A percentile compares a stretch with the other conserved stretches of the same genome.
These are phyloP conservation scores for Lecanicillium sp. DNA, from an alignment of 2,329 filamentous ascomycete species.

Conservation along the genomic window DNA sequence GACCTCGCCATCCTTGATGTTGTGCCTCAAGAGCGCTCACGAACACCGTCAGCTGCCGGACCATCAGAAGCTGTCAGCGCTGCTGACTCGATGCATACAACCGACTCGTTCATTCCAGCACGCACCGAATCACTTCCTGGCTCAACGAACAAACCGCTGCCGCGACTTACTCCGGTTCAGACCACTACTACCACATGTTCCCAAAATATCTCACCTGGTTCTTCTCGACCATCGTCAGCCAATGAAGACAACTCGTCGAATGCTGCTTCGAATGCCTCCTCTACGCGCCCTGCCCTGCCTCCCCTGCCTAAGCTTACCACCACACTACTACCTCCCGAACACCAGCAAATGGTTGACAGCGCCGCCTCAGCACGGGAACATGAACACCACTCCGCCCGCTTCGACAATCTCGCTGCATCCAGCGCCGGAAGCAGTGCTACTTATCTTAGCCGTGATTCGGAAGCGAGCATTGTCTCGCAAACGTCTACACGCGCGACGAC, in stretches of 20 bases:
- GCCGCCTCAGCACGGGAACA: conserved; percentile 32
- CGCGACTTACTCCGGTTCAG: conserved; percentile 53
- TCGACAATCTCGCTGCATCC: conserved; percentile 65
- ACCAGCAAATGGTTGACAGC: conserved; percentile 40
- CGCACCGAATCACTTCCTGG: conserved; percentile 30
- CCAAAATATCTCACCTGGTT: conserved; percentile 23
- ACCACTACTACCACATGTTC: conserved; percentile 22
- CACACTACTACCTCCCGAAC: conserved; percentile 36
- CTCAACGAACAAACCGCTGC: conserved; percentile 60
- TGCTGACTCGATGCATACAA: conserved; percentile 29
- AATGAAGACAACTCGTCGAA: conserved; percentile 34
- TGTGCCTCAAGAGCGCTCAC: conserved; percentile 24
- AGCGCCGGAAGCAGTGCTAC: conserved; percentile 74
- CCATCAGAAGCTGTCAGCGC: conserved; percentile 29
- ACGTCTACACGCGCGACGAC: conserved; percentile 84
- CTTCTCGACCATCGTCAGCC: conserved; percentile 36
- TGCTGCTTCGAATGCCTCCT: conserved; percentile 38
- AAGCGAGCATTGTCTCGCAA: conserved; percentile 70
- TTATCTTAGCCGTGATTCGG: conserved; percentile 72
- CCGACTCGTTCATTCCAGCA: conserved; percentile 27
- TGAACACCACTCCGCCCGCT: conserved; percentile 45
- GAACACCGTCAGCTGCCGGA: conserved; percentile 23
- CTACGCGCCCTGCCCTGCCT: conserved; percentile 41
- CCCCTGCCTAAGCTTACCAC: conserved; percentile 52
- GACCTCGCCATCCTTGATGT: conserved; percentile 44